These are phyloP conservation scores for Ormosia emarginata DNA, from an alignment of 306 rosid genomes.

Conservation along the genomic window DNA sequence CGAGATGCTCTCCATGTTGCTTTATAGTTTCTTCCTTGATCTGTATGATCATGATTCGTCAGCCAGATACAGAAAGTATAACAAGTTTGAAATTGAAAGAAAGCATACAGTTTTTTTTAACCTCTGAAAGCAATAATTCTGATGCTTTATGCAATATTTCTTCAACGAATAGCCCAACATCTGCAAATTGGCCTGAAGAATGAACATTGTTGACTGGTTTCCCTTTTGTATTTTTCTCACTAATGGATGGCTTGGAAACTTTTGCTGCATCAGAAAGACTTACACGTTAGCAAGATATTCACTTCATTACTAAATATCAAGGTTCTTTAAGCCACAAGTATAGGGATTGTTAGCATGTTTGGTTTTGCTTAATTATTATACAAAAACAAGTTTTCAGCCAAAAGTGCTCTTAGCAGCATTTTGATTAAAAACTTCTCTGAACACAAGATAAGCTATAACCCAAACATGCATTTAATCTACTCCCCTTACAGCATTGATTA, in stretches of 20 bases:
- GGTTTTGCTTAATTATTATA: not conserved
- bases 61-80: not conserved
- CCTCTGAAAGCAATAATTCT: slow-evolving; percentile 56
- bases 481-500: too few species aligned
- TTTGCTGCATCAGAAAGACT: slow-evolving; percentile 34
- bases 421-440: too few species aligned
- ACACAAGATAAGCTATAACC: too few species aligned
- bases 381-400: not conserved
- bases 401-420: too few species aligned
- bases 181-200: slow-evolving; percentile 27
- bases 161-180: slow-evolving; percentile 56
- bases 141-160: slow-evolving; percentile 64
- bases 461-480: too few species aligned
- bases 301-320: not conserved
- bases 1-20: slow-evolving; percentile 50
- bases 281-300: not conserved
- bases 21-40: slow-evolving; percentile 46
- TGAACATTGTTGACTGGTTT: slow-evolving; percentile 36
- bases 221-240: slow-evolving; percentile 33
- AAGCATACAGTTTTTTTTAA: slow-evolving; percentile 8
- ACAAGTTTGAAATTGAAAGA: not conserved
- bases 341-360: not conserved
- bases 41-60: slow-evolving; percentile 30
- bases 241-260: slow-evolving; percentile 27
- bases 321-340: not conserved